Evolutionary conservation across 225 moss, liverwort and hornwort species (phyloP), one percentile per base, ranked within the genome.

Genomic region (Bryum argenteum): DNA sequence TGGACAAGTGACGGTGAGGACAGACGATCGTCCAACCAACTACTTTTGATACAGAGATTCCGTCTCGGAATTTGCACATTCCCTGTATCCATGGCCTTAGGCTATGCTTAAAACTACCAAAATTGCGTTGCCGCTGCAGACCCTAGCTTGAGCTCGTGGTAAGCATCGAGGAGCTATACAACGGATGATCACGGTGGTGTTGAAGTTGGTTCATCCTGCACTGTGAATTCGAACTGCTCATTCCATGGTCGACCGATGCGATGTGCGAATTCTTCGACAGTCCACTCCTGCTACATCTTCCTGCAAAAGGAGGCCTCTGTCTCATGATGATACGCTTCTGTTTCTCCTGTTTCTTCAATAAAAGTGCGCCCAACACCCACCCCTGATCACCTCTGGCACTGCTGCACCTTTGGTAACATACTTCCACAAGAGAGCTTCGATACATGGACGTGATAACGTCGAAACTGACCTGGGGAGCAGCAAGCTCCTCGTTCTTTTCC

Each of bases 381-480:
- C 50, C 18, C 33, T n/a, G 12, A 8, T 68, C 51, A 42, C 39
- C n/a, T 3, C 33, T 69, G 19, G 47, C 51, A 33, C 47, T 14
- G 5, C 33, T 65, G 19, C 41, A 64, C 47, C 40, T n/a, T n/a
- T 20, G 14, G 50, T 40, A 57, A 43, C 41, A 38, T 0, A 18
- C 65, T 70, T 75, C 75, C 61, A 43, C 42, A 15, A 81, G 41
- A 11, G 65, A 78, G 33, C 63, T 70, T 37, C 61, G 40, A 48
- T 72, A 78, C 69, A 73, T 75, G 51, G 75, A 69, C 65, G 76
- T 18, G 54, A 78, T 76, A 54, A 56, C 69, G 41, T 79, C 70
- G 56, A 78, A 85, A 62, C 76, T 79, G 65, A 78, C 78, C 77
- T 73, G 48, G 45, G 73, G 26, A 43, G 62, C 15, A 28, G 66